A percentile compares a stretch with the other conserved stretches of the same genome.
These are phyloP conservation scores for Phytophthora idaei DNA, from an alignment of 352 stramenopile species.

Conservation along the genomic window DNA sequence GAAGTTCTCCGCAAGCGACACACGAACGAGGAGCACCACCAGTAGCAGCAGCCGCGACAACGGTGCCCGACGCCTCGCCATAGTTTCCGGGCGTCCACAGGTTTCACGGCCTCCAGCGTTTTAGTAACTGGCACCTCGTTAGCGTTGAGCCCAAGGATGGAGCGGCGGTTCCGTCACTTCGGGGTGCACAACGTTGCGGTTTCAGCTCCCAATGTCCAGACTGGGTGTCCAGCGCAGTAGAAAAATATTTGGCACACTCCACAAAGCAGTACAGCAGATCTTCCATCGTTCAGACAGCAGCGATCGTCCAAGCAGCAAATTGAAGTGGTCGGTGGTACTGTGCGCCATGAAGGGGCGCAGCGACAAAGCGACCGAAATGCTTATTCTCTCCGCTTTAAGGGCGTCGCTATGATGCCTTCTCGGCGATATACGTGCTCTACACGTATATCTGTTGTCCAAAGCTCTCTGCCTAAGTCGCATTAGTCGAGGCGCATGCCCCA, in stretches of 20 bases:
- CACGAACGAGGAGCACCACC: not conserved
- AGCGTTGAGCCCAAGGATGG: conserved; percentile 10
- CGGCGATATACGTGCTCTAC: not conserved
- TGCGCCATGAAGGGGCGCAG: not conserved
- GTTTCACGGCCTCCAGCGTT: conserved; percentile 14
- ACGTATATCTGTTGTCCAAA: not conserved
- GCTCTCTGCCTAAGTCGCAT: not conserved
- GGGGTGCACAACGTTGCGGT: conserved; percentile 15
- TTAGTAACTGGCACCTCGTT: conserved; percentile 23
- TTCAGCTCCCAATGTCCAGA: conserved; percentile 27
- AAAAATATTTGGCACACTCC: not conserved
- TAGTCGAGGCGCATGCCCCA: not conserved
- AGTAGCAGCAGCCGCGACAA: conserved; percentile 14
- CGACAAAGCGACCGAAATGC: not conserved
- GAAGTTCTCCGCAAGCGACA: conserved; percentile 20
- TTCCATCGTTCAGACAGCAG: conserved; percentile 15
- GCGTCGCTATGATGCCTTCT: not conserved
- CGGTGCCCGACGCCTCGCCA: conserved; percentile 6
- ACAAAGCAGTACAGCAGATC: conserved; percentile 14
- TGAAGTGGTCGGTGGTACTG: not conserved
- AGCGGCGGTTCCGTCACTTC: conserved; percentile 20
- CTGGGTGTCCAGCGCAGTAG: conserved; percentile 1
- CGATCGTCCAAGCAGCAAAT: not conserved
- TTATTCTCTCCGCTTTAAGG: not conserved
- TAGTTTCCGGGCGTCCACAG: conserved; percentile 10